Percentiles rank a stretch among this genome's conserved stretches.
Conservation (phyloP, 352 stramenopile genomes). For the Thraustotheca clavata region DNA sequence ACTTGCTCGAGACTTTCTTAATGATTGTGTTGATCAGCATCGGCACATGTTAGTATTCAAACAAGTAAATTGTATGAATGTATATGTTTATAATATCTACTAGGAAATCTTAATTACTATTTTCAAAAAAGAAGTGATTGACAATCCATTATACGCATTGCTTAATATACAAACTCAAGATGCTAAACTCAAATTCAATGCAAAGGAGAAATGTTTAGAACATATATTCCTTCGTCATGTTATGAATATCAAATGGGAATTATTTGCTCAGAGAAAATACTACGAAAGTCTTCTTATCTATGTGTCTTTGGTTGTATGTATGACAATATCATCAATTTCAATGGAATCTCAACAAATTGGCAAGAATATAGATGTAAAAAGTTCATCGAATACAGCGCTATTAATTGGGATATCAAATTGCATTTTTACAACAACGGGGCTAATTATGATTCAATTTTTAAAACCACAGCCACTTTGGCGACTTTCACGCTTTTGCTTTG, state of each 20-base stretch:
- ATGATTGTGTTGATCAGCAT: conserved; percentile 6
- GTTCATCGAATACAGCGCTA: not conserved
- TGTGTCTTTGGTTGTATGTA: not conserved
- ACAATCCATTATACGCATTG: too few species aligned
- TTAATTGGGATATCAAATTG: not conserved
- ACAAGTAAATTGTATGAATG: too few species aligned
- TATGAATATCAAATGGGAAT: conserved; percentile 14
- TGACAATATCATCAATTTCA: not conserved
- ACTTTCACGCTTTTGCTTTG: not conserved
- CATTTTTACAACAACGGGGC: not conserved
- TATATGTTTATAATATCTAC: too few species aligned
- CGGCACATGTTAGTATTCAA: too few species aligned
- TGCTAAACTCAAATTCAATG: too few species aligned
- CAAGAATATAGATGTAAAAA: not conserved
- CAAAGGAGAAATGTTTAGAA: too few species aligned
- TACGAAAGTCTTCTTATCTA: conserved; percentile 1
- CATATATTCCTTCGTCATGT: not conserved
- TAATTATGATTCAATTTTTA: not conserved
- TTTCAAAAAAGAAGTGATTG: too few species aligned
- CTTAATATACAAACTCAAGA: too few species aligned
- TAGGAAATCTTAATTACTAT: too few species aligned
- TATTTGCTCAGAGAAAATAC: conserved; percentile 5
- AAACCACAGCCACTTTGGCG: not conserved
- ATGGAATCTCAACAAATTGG: not conserved
- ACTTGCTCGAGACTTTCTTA: not conserved